Evolutionary conservation across 2,329 filamentous ascomycete genomes (phyloP).

Genomic region (Aspergillus pseudotamarii): DNA sequence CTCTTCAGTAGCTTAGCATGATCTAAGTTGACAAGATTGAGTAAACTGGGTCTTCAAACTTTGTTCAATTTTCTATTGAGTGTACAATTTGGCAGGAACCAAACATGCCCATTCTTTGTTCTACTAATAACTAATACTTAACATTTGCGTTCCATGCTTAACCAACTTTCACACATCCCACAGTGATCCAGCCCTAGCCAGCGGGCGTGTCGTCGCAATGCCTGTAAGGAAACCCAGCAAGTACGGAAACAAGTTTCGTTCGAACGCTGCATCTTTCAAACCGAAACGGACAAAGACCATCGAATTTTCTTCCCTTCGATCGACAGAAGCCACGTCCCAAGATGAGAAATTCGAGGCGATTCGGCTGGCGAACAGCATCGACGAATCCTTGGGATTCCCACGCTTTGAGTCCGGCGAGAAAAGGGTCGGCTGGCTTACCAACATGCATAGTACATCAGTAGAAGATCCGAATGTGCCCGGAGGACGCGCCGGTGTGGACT

Average conservation of each 20-base stretch:
- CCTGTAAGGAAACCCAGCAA: conserved; percentile 58
- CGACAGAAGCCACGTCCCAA: conserved; percentile 82
- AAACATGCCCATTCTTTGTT: conserved; percentile 17
- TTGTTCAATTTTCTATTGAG: conserved; percentile 6
- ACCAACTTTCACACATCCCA: conserved; percentile 17
- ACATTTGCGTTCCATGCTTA: conserved; percentile 28
- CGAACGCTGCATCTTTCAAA: conserved; percentile 44
- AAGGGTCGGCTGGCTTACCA: conserved; percentile 89
- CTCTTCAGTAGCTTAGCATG: conserved; percentile 17
- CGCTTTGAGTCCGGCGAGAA: conserved; percentile 87
- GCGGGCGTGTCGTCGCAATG: conserved; percentile 42
- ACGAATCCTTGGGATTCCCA: conserved; percentile 91
- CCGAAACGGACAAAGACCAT: conserved; percentile 73
- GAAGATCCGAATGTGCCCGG: conserved; percentile 81
- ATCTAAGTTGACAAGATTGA: conserved; percentile 10
- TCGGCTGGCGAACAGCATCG: conserved; percentile 81
- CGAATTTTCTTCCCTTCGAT: conserved; percentile 70
- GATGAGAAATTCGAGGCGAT: conserved; percentile 91
- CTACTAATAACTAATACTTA: conserved; percentile 9
- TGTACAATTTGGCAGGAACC: background rate
- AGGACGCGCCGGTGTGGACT: conserved; percentile 88
- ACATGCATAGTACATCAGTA: conserved; percentile 86
- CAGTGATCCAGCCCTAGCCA: conserved; percentile 27
- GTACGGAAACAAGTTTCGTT: conserved; percentile 64
- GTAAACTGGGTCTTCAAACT: conserved; percentile 13